Base-by-base conservation (phyloP, 345 rosid genomes). In the Eucalyptus rudis region DNA sequence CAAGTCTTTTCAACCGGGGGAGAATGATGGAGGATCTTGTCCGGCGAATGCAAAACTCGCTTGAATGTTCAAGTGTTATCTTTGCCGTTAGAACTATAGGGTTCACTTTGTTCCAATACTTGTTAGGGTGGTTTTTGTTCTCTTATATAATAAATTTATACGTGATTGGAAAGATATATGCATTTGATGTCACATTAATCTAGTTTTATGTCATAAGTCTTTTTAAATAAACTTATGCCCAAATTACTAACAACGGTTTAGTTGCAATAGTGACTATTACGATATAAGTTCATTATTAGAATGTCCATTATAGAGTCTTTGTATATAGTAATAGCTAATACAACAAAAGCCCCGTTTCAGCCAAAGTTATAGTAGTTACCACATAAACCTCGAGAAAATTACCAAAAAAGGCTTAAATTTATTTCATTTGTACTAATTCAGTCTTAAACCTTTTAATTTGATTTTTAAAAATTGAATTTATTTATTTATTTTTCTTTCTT, bases 401-500 rank as follows among this genome's bases (percentile, higher is more conserved):
- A 56, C 27, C 59, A 56, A 56, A 56, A 56, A 52, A 1, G 24
- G 19, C 24, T 52, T 0, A 52, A 52, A 52, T 52, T 52, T 52
- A 52, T 52, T 52, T 52, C 56, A 52, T 52, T 19, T 52, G 4
- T 52, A 52, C 4, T 52, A 17, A 52, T 52, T 52, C 1, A 52
- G 0, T 52, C 2, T 0, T 19, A 19, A 52, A 52, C 10, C 2
- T 52, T 52, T 52, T 52, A 19, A 52, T 52, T 19, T 52, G 24
- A 52, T 36, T 36, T 36, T 36, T 36, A 36, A 36, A 36, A 7
- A 51, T 51, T 51, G 22, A 51, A 51, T 51, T 16, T 51, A 51
- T 51, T 16, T 16, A 51, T 51, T 50, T 51, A 51, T 16, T 51
- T 50, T 0, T 5, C 2, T 16, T 5, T 5, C 2, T 16, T 5